Evolutionary conservation across 495 filamentous ascomycete species (phyloP).

Genomic region (Podospora didyma): DNA sequence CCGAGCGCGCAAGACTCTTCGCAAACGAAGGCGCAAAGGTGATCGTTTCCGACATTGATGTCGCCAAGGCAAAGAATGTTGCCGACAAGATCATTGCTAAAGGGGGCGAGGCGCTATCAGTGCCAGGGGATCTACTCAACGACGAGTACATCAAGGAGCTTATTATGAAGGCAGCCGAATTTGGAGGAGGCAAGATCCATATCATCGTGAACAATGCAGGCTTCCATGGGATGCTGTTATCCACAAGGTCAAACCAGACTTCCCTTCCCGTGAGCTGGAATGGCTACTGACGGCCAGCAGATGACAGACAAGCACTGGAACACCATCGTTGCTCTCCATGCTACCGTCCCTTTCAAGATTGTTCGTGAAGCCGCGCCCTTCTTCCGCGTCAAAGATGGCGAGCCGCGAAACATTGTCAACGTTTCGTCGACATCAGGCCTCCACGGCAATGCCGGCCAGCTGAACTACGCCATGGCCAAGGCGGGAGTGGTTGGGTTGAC

Average conservation of each 20-base stretch:
- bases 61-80: conserved; percentile 58
- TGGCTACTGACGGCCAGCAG: conserved; percentile 29
- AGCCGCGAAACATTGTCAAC: conserved; percentile 73
- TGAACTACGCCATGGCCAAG: conserved; percentile 82
- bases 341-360: conserved; percentile 78
- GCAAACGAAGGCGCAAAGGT: conserved; percentile 84
- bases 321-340: conserved; percentile 76
- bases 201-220: conserved; percentile 87
- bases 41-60: conserved; percentile 77
- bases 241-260: conserved; percentile 59
- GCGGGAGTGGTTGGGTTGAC: conserved; percentile 74
- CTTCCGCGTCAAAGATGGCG: conserved; percentile 81
- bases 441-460: conserved; percentile 81
- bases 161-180: conserved; percentile 69
- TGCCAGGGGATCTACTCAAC: conserved; percentile 70
- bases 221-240: conserved; percentile 88
- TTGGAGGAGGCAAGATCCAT: conserved; percentile 82
- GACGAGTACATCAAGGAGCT: conserved; percentile 61
- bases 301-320: conserved; percentile 91
- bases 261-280: conserved; percentile 4
- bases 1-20: conserved; percentile 75
- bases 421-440: conserved; percentile 75
- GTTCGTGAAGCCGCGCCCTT: conserved; percentile 74
- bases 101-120: conserved; percentile 61
- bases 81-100: conserved; percentile 61